These are phyloP conservation scores for Cyathus striatus DNA, from an alignment of 768 basidiomycete species.

Conservation along the genomic window DNA sequence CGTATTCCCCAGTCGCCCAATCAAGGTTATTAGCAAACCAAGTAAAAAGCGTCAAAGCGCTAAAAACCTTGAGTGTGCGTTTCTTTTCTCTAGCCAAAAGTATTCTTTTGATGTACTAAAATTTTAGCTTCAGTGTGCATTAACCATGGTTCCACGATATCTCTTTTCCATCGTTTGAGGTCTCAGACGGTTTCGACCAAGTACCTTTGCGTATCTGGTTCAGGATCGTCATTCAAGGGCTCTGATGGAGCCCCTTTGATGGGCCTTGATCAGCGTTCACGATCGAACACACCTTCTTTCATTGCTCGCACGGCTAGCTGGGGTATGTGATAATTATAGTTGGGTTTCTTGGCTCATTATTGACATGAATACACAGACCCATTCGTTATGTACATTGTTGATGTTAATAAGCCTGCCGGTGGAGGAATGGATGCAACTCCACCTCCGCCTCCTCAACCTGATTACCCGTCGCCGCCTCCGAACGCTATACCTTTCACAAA, in stretches of 20 bases:
- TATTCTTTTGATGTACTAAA: too few relatives aligned
- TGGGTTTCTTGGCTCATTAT: slow-evolving; percentile 4
- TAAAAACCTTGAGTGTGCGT: slow-evolving; percentile 88
- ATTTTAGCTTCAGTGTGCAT: slow-evolving; percentile 65
- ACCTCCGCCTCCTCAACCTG: slow-evolving; percentile 78
- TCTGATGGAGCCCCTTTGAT: slow-evolving; percentile 87
- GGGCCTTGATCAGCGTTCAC: slow-evolving; percentile 70
- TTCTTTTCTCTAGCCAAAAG: too few relatives aligned
- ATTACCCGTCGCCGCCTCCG: slow-evolving; percentile 89
- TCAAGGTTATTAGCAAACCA: slow-evolving; percentile 98
- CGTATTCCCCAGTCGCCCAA: slow-evolving; percentile 87
- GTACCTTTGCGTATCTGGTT: slow-evolving; percentile 93
- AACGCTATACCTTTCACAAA: slow-evolving; percentile 85
- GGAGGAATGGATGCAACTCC: slow-evolving; percentile 74
- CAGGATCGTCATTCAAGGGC: slow-evolving; percentile 86
- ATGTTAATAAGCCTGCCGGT: slow-evolving; percentile 79
- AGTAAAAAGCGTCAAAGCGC: slow-evolving; percentile 95
- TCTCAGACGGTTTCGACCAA: slow-evolving; percentile 96
- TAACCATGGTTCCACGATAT: slow-evolving; percentile 92
- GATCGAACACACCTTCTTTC: slow-evolving; percentile 77
- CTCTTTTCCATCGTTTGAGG: slow-evolving; percentile 91
- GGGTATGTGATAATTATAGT: slow-evolving; percentile 51
- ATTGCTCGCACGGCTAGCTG: slow-evolving; percentile 87
- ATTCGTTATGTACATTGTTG: slow-evolving; percentile 97
- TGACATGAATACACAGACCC: slow-evolving; percentile 50